phyloP scores from a whole-genome alignment of 2,329 filamentous ascomycete genomes.

The Arthrobotrys sinensis region DNA sequence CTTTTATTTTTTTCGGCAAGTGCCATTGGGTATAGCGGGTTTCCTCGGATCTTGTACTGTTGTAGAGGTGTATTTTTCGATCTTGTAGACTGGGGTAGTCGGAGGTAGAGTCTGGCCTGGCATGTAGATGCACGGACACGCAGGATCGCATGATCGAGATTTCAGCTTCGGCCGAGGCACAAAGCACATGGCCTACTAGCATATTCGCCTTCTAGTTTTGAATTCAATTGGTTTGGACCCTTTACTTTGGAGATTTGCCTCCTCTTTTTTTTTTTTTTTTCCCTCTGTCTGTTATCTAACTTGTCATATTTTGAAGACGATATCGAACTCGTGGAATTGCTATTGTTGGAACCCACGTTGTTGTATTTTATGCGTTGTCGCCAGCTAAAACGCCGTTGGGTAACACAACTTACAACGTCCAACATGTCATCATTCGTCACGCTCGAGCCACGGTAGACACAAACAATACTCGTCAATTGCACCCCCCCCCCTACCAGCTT shows the following conservation, averaged over 20 bases:
- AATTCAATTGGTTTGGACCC: conserved; percentile 1
- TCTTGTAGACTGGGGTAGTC: conserved; percentile 23
- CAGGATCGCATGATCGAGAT: conserved; percentile 34
- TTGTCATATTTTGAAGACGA: background rate
- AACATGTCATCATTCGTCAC: conserved; percentile 55
- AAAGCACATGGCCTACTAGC: background rate
- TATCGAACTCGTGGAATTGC: background rate
- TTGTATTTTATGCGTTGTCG: conserved; percentile 57
- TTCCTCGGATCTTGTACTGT: background rate
- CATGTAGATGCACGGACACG: conserved; percentile 23
- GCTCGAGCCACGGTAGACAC: conserved; percentile 25
- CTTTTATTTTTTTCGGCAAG: background rate
- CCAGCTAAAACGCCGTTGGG: background rate
- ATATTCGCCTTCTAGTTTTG: background rate
- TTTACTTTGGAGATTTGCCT: background rate
- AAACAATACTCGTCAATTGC: conserved; percentile 7
- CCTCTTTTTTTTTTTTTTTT: background rate
- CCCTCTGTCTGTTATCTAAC: background rate
- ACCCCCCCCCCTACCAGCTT: background rate
- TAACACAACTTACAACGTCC: conserved; percentile 44
- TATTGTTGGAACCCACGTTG: background rate
- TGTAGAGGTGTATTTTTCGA: background rate
- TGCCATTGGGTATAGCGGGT: conserved; percentile 17
- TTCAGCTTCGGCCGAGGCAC: background rate
- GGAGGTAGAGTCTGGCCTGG: conserved; percentile 26